Percentiles rank a stretch among this genome's conserved stretches.
Evolutionary conservation across 495 filamentous ascomycete genomes (phyloP).

Genomic region (Staphylotrichum longicolle): DNA sequence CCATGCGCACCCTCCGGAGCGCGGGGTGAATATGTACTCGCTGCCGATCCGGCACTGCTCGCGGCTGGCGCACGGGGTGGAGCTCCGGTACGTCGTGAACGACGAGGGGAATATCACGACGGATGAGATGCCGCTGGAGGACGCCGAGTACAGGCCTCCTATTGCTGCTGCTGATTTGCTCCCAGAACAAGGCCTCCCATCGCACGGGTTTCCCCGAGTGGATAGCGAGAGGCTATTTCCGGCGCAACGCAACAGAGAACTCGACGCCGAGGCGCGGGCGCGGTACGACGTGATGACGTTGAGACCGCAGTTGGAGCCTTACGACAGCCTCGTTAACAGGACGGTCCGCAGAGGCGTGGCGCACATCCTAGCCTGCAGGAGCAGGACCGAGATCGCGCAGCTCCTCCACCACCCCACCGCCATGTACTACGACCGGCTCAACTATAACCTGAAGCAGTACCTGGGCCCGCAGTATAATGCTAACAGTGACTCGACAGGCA

Average conservation of each 20-base stretch:
- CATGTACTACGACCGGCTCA: not conserved
- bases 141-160: not conserved
- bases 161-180: not conserved
- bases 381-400: not conserved
- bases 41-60: not conserved
- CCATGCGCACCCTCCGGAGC: constrained; percentile 22
- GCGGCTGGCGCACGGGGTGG: not conserved
- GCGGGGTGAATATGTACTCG: not conserved
- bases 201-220: not conserved
- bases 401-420: not conserved
- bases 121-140: not conserved
- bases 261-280: not conserved
- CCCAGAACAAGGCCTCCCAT: not conserved
- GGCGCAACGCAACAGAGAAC: not conserved
- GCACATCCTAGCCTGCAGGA: constrained; percentile 1
- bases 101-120: not conserved
- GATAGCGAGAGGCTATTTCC: not conserved
- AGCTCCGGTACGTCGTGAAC: not conserved
- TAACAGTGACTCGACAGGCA: not conserved
- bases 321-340: not conserved
- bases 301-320: too few relatives aligned
- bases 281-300: not conserved
- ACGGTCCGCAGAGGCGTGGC: constrained; percentile 8
- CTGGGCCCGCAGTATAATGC: not conserved
- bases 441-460: constrained; percentile 21